Conservation (phyloP, 306 rosid species). For the Psophocarpus tetragonolobus region DNA sequence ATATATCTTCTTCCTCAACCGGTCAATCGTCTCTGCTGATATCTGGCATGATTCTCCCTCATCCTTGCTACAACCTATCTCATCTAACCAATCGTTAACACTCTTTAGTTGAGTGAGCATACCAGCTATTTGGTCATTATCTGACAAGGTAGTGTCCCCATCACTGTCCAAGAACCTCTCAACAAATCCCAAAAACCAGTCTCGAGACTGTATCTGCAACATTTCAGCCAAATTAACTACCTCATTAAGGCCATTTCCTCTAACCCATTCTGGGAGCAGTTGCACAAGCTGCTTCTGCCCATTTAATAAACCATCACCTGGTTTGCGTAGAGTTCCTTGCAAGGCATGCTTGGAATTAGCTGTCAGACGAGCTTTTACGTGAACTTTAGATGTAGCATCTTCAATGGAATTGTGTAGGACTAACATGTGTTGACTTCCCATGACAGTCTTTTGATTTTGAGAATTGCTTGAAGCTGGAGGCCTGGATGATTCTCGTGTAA, state of each 20-base stretch:
- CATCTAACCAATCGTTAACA: constrained; percentile 90
- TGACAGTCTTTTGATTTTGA: constrained; percentile 59
- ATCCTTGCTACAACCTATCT: constrained; percentile 54
- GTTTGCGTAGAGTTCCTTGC: constrained; percentile 55
- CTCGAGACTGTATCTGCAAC: constrained; percentile 67
- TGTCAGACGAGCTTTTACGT: constrained; percentile 53
- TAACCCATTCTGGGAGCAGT: constrained; percentile 67
- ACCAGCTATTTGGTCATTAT: constrained; percentile 89
- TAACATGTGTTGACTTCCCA: constrained; percentile 59
- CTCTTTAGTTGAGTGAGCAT: constrained; percentile 90
- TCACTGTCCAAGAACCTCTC: constrained; percentile 88
- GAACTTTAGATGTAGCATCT: constrained; percentile 57
- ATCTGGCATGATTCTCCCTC: constrained; percentile 52
- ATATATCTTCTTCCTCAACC: constrained; percentile 82
- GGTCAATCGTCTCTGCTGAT: constrained; percentile 64
- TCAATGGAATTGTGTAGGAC: constrained; percentile 52
- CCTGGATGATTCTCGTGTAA: constrained; percentile 54
- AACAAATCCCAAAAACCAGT: constrained; percentile 82
- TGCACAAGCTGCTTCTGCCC: constrained; percentile 62
- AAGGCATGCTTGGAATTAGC: constrained; percentile 47
- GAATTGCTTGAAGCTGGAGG: constrained; percentile 54
- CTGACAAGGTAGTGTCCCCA: constrained; percentile 69
- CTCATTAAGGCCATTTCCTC: constrained; percentile 73
- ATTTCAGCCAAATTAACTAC: constrained; percentile 65
- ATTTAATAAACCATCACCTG: constrained; percentile 46